Conservation (phyloP, 208 protist genomes). For the Leishmania tropica region DNA sequence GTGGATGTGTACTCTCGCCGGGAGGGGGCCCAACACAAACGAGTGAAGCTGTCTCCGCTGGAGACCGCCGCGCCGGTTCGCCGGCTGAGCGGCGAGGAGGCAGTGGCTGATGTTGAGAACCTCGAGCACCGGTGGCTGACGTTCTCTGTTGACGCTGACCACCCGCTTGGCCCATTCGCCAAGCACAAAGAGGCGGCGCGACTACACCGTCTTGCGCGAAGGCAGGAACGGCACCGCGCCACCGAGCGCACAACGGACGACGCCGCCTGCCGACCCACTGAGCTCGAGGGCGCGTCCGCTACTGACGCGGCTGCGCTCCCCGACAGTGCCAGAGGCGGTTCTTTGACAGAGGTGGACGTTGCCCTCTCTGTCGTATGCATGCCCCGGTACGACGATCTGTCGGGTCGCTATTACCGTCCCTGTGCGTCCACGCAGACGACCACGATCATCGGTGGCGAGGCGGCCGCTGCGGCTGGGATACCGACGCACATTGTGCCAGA, state of each 20-base stretch:
- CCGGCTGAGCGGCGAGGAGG: background rate
- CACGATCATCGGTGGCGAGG: background rate
- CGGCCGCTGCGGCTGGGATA: background rate
- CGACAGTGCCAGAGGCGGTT: background rate
- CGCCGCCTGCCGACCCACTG: background rate
- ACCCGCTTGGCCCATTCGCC: constrained; percentile 25
- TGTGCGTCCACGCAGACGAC: constrained; percentile 19
- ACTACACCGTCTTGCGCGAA: constrained; percentile 1
- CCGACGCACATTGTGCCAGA: constrained; percentile 16
- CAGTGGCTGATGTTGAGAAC: background rate
- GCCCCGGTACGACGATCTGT: constrained; percentile 41
- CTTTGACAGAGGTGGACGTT: constrained; percentile 9
- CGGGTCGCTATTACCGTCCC: constrained; percentile 45
- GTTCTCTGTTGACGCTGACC: constrained; percentile 18
- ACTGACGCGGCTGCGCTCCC: background rate
- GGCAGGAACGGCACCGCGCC: constrained; percentile 1
- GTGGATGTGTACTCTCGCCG: constrained; percentile 23
- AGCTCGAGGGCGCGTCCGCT: background rate
- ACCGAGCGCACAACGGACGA: background rate
- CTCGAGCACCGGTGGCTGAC: constrained; percentile 25
- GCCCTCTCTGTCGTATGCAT: constrained; percentile 35
- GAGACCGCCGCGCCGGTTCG: background rate
- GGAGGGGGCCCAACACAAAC: constrained; percentile 14
- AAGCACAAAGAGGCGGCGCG: constrained; percentile 18
- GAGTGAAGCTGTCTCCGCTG: background rate